A percentile compares a stretch with the other conserved stretches of the same genome.
phyloP scores from a whole-genome alignment of 345 rosid genomes.

The Boechera divaricarpa region DNA sequence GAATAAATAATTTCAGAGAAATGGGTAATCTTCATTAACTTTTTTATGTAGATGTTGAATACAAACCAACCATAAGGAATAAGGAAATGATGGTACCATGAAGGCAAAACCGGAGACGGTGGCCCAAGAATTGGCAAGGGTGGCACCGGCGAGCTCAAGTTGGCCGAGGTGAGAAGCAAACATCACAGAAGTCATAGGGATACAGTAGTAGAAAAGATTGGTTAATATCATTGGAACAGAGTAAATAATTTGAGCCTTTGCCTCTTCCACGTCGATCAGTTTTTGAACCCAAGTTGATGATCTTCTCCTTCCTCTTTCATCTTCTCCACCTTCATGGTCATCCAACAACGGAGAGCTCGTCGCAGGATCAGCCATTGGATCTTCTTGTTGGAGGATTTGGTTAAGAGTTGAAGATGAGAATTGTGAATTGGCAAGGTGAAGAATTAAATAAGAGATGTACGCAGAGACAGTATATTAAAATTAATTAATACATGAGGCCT shows the following conservation, averaged over 20 bases:
- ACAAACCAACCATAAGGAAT: neutral
- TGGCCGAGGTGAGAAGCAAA: slow-evolving; percentile 80
- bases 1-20: neutral
- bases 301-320: slow-evolving; percentile 18
- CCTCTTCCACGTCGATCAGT: slow-evolving; percentile 55
- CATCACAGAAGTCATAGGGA: slow-evolving; percentile 78
- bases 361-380: slow-evolving; percentile 30
- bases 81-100: slow-evolving; percentile 53
- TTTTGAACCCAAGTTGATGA: slow-evolving; percentile 47
- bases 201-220: slow-evolving; percentile 59
- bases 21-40: neutral
- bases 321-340: slow-evolving; percentile 6
- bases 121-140: slow-evolving; percentile 91
- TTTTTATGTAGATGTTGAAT: neutral
- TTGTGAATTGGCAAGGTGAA: neutral
- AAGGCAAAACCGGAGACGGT: slow-evolving; percentile 76
- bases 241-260: slow-evolving; percentile 62
- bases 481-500: neutral
- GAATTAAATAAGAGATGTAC: neutral
- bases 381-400: slow-evolving; percentile 23
- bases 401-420: slow-evolving; percentile 19
- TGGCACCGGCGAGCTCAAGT: slow-evolving; percentile 79
- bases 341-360: slow-evolving; percentile 37
- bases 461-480: neutral
- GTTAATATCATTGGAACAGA: slow-evolving; percentile 73